Conservation (phyloP, 73 alveolate species). For the Stentor coeruleus region DNA sequence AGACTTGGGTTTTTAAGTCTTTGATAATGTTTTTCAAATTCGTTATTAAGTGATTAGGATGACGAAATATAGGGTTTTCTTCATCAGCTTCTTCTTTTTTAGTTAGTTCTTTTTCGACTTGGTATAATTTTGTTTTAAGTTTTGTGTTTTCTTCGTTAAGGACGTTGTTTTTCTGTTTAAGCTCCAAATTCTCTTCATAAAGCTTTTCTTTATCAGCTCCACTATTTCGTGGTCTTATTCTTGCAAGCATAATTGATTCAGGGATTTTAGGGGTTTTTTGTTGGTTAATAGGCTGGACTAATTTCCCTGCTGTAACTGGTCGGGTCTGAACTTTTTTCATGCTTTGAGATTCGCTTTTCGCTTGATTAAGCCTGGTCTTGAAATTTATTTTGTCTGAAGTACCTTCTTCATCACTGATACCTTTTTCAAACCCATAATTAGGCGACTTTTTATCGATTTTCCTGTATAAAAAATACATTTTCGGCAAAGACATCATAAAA, state of each 20-base stretch:
- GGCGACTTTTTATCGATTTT: neutral
- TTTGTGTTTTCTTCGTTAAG: slow-evolving; percentile 41
- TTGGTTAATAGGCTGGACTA: neutral
- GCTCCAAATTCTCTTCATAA: slow-evolving; percentile 25
- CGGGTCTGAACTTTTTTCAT: neutral
- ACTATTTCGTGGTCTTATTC: neutral
- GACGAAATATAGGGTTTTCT: neutral
- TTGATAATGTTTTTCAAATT: slow-evolving; percentile 37
- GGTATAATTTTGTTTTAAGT: slow-evolving; percentile 45
- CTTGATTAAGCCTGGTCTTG: neutral
- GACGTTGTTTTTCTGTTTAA: slow-evolving; percentile 30
- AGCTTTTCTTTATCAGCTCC: slow-evolving; percentile 43
- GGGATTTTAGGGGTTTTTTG: neutral
- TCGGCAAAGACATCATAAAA: neutral
- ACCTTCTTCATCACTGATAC: neutral
- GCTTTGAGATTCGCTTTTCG: neutral
- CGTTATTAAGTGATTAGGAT: neutral
- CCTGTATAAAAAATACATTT: neutral
- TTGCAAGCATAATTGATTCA: neutral
- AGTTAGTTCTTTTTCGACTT: slow-evolving; percentile 30
- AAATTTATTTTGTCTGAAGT: neutral
- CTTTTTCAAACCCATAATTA: neutral
- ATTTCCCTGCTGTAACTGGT: neutral
- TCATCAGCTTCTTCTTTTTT: slow-evolving; percentile 44
- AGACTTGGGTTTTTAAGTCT: slow-evolving; percentile 21